Evolutionary conservation across 331 rosid species (phyloP).

Genomic region (Arachis monticola): DNA sequence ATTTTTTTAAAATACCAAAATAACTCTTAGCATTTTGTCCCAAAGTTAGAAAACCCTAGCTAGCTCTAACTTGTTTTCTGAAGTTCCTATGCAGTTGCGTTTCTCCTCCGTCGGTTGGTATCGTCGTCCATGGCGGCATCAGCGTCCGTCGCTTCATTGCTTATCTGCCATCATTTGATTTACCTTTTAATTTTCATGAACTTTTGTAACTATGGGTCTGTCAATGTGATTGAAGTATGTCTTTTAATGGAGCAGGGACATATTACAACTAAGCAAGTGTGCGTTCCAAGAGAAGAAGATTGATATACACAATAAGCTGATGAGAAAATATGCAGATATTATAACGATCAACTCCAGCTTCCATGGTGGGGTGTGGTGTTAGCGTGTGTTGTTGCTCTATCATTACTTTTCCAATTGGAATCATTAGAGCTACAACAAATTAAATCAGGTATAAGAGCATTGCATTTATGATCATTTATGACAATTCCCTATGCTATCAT

Average conservation of each 20-base stretch:
- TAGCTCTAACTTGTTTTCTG: too few species aligned
- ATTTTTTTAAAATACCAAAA: too few species aligned
- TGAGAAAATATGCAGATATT: slow-evolving; percentile 73
- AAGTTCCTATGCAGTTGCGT: too few species aligned
- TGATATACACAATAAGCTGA: slow-evolving; percentile 82
- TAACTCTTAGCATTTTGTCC: too few species aligned
- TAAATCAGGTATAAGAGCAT: slow-evolving; percentile 54
- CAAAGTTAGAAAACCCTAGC: too few species aligned
- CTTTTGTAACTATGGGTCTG: neutral
- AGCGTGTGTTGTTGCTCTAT: slow-evolving; percentile 65
- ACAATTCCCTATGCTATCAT: neutral
- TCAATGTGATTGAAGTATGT: neutral
- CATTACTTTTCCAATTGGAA: slow-evolving; percentile 83
- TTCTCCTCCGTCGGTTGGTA: too few species aligned
- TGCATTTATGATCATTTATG: too few species aligned
- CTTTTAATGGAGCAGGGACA: slow-evolving; percentile 55
- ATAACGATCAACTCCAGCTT: slow-evolving; percentile 64
- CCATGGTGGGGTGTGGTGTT: slow-evolving; percentile 89
- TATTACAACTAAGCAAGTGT: slow-evolving; percentile 69
- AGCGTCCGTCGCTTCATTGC: too few species aligned
- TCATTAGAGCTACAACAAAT: slow-evolving; percentile 72
- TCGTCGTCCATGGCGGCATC: too few species aligned
- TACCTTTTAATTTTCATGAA: neutral
- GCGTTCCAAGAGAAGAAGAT: slow-evolving; percentile 61
- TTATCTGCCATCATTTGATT: too few species aligned